Evolutionary conservation across 2,329 filamentous ascomycete species (phyloP).

Genomic region (Fusarium sp.): DNA sequence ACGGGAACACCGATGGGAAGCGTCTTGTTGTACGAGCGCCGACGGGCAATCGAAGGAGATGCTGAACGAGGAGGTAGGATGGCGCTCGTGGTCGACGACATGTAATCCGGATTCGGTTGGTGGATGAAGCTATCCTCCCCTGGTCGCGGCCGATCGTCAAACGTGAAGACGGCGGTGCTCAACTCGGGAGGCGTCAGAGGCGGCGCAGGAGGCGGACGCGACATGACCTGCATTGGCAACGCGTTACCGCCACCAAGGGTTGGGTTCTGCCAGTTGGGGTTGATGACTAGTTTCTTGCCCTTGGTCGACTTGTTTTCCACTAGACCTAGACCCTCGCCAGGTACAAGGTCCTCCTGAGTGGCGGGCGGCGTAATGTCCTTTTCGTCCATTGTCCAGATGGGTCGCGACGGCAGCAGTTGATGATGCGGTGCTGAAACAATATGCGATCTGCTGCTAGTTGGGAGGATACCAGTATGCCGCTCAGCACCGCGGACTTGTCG

Average conservation of each 20-base stretch:
- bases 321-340: conserved; percentile 8
- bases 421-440: conserved; percentile 30
- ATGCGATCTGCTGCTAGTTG: conserved; percentile 23
- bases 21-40: conserved; percentile 55
- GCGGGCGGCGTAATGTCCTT: conserved; percentile 31
- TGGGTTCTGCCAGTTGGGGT: conserved; percentile 40
- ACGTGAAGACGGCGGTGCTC: conserved; percentile 53
- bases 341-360: conserved; percentile 14
- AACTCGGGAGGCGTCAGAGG: conserved; percentile 59
- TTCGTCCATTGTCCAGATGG: conserved; percentile 42
- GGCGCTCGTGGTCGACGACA: conserved; percentile 48
- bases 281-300: conserved; percentile 38
- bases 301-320: conserved; percentile 19
- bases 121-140: conserved; percentile 53
- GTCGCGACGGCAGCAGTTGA: conserved; percentile 30
- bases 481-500: conserved; percentile 40
- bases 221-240: conserved; percentile 45
- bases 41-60: conserved; percentile 48
- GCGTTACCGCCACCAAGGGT: conserved; percentile 37
- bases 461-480: conserved; percentile 28
- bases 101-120: conserved; percentile 61
- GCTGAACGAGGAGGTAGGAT: conserved; percentile 41
- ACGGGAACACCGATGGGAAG: conserved; percentile 49
- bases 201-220: conserved; percentile 55
- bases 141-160: conserved; percentile 49